Percentiles rank a stretch among this genome's conserved stretches.
Conservation (phyloP, 169 alveolate genomes). For the Cryptosporidium xiaoi region DNA sequence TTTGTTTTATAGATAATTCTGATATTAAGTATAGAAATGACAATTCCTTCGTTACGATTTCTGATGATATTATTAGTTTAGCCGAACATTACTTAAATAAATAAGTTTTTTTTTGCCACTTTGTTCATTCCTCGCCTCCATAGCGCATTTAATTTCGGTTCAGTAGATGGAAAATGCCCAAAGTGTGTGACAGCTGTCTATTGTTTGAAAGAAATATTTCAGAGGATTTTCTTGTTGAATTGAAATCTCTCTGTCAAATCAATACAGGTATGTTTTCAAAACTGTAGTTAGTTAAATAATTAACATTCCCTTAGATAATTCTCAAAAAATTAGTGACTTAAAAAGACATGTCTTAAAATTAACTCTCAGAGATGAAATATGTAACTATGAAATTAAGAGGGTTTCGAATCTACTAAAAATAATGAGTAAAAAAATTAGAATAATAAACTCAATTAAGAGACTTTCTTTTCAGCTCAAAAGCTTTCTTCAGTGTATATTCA, state of each 20-base stretch:
- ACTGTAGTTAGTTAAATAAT: not conserved
- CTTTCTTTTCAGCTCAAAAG: slow-evolving; percentile 43
- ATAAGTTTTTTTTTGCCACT: not conserved
- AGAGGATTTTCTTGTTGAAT: not conserved
- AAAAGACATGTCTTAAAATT: slow-evolving; percentile 21
- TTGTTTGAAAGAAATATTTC: slow-evolving; percentile 5
- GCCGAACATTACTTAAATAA: not conserved
- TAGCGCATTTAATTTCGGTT: too few species aligned
- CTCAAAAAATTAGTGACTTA: not conserved
- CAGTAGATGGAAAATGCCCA: not conserved
- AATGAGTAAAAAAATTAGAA: slow-evolving; percentile 35
- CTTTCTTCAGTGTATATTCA: slow-evolving; percentile 14
- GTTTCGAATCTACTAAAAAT: slow-evolving; percentile 11
- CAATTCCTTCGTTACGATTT: not conserved
- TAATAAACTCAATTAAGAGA: slow-evolving; percentile 29
- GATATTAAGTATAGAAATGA: not conserved
- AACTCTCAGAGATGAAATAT: slow-evolving; percentile 46
- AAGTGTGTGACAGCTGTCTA: slow-evolving; percentile 3
- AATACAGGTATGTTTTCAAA: slow-evolving; percentile 19
- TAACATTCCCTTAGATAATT: slow-evolving; percentile 2
- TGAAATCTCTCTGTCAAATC: not conserved
- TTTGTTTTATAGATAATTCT: not conserved
- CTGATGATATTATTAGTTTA: not conserved
- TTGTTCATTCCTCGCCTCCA: not conserved
- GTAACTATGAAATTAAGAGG: slow-evolving; percentile 13